Base-by-base conservation (phyloP, 345 rosid species). In the Brassica rapa region DNA sequence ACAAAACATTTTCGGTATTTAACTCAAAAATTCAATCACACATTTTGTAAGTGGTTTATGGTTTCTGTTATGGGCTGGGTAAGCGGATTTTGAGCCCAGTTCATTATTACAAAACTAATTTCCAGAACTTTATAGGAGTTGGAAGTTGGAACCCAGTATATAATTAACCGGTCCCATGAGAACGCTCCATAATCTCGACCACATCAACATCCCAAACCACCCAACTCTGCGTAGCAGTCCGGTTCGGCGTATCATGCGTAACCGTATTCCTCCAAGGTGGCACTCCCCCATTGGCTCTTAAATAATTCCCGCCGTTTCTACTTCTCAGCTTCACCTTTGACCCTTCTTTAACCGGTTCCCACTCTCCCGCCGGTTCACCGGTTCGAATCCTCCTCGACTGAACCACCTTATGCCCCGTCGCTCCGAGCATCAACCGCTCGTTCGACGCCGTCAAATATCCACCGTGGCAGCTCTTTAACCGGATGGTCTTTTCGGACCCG, bases 201-300 rank as follows among this genome's bases (percentile, higher is more conserved):
- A 90, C 79, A 14, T 88, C 90, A 27, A 93, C 92, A 8, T 86
- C 86, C 97, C 97, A 93, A 46, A 89, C 71, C 29, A 90, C 55
- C 96, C 93, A 91, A 51, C 69, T 87, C 78, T 91, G 90, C 1
- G 91, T 86, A 12, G 82, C 75, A 56, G 83, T 83, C 83, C 89
- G 79, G 11, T 86, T 76, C 5, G 97, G 90, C 25, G 82, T 73
- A 74, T 87, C 96, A 71, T 93, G 98, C 1, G 93, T 91, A n/a
- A 93, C 86, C 2, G 93, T 81, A 83, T 92, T 87, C 74, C 93
- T 85, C 97, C 97, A 86, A 3, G 97, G 97, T 39, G 97, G 97
- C 70, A 87, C 8, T 24, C 94, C 87, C 0, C 91, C 87, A 68
- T 93, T 91, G 27, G 96, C 97, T 70, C 96, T 84, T 81, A 93